Evolutionary conservation across 176 grass and related monocot species (phyloP).

Genomic region (Aegilops bicornis): DNA sequence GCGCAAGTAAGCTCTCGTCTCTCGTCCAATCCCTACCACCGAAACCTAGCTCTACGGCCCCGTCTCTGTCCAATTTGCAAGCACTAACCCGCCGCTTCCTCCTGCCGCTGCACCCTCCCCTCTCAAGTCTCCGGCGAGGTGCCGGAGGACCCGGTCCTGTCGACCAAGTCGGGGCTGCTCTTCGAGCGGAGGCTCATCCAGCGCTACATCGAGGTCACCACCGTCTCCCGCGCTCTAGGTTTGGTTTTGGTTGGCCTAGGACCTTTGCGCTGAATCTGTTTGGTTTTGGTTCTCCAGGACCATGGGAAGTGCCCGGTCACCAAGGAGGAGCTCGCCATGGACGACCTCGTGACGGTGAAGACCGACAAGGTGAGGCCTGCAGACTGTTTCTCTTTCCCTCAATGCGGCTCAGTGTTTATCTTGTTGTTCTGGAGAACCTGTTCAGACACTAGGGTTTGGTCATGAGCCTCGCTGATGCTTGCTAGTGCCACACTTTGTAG

Average conservation of each 20-base stretch:
- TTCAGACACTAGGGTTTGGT: neutral
- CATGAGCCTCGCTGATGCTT: neutral
- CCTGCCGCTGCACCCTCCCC: neutral
- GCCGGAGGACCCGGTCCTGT: conserved; percentile 91
- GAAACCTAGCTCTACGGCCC: conserved; percentile 35
- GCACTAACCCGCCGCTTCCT: conserved; percentile 16
- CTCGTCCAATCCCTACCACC: neutral
- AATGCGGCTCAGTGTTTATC: neutral
- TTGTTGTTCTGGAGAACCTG: neutral
- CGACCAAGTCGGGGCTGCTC: conserved; percentile 88
- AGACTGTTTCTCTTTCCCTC: neutral
- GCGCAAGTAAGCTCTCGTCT: conserved; percentile 56
- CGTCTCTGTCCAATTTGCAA: neutral
- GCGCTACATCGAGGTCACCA: conserved; percentile 65
- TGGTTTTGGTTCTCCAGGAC: conserved; percentile 40
- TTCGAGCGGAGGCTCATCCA: conserved; percentile 91
- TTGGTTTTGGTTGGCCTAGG: neutral
- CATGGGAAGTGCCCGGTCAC: conserved; percentile 90
- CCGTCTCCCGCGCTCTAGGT: neutral
- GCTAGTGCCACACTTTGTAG: neutral
- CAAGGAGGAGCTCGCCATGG: conserved; percentile 84
- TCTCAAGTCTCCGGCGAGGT: conserved; percentile 88
- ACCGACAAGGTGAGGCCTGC: conserved; percentile 70
- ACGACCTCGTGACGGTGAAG: conserved; percentile 84
- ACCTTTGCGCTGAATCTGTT: neutral